These are phyloP conservation scores for Panellus pusillus DNA, from an alignment of 768 basidiomycete genomes.

Conservation along the genomic window DNA sequence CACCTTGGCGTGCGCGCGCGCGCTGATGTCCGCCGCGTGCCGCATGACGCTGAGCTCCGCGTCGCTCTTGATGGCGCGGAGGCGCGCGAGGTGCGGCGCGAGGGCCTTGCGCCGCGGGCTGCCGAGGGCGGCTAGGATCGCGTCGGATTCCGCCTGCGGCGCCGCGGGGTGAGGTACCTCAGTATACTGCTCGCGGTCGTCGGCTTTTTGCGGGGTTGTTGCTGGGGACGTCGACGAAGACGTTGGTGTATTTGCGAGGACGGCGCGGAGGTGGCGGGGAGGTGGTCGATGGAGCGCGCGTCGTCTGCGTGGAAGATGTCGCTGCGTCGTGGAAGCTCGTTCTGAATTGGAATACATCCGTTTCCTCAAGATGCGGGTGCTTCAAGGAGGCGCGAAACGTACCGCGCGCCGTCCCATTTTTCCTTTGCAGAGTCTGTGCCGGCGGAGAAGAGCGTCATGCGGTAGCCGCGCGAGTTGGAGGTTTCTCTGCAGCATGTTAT, in stretches of 20 bases:
- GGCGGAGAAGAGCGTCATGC: conserved; percentile 80
- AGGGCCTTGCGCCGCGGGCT: conserved; percentile 49
- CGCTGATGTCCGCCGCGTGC: conserved; percentile 84
- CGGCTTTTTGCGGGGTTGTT: background rate
- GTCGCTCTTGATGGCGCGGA: conserved; percentile 78
- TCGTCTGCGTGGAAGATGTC: conserved; percentile 78
- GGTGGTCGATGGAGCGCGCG: conserved; percentile 54
- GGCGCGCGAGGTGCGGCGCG: conserved; percentile 64
- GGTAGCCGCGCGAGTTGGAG: conserved; percentile 72
- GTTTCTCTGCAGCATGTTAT: conserved; percentile 52
- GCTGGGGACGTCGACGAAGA: conserved; percentile 53
- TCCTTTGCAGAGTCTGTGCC: conserved; percentile 76
- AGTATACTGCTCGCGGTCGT: conserved; percentile 53
- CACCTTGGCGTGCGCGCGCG: conserved; percentile 81
- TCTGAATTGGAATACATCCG: conserved; percentile 35
- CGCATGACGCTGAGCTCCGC: conserved; percentile 81
- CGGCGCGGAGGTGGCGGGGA: conserved; percentile 58
- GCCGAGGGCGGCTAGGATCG: conserved; percentile 54
- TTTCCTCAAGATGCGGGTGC: conserved; percentile 3
- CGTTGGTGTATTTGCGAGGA: conserved; percentile 48
- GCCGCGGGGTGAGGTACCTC: conserved; percentile 44
- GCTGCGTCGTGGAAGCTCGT: conserved; percentile 68
- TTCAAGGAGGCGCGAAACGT: background rate
- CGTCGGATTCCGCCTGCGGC: conserved; percentile 50
- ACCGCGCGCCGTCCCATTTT: conserved; percentile 91